Conservation (phyloP, 768 basidiomycete genomes). For the Heimioporus sp. region DNA sequence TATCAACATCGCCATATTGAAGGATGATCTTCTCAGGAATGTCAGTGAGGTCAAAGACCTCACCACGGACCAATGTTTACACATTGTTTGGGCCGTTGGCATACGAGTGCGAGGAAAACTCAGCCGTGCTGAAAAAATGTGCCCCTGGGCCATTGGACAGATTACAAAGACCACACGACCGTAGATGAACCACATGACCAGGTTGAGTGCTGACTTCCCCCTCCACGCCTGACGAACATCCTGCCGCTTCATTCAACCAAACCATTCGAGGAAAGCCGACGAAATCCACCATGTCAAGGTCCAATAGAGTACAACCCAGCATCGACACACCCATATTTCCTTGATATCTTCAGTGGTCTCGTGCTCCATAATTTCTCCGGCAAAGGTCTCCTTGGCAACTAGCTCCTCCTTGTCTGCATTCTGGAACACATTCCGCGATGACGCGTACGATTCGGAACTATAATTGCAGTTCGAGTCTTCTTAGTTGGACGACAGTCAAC, state of each 20-base stretch:
- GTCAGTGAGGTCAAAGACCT: conserved; percentile 84
- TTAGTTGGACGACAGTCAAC: conserved; percentile 71
- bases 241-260: conserved; percentile 91
- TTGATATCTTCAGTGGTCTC: conserved; percentile 87
- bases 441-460: conserved; percentile 92
- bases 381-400: conserved; percentile 77
- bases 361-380: conserved; percentile 83
- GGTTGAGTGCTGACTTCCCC: conserved; percentile 92
- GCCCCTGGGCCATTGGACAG: conserved; percentile 92
- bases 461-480: conserved; percentile 80
- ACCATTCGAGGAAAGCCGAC: conserved; percentile 56
- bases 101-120: conserved; percentile 72
- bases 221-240: conserved; percentile 97
- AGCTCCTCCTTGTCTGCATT: conserved; percentile 71
- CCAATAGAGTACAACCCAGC: conserved; percentile 90
- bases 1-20: conserved; percentile 77
- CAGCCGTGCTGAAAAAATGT: conserved; percentile 85
- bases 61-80: conserved; percentile 83
- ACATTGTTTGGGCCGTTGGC: conserved; percentile 67
- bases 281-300: conserved; percentile 93
- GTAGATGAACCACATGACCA: conserved; percentile 95
- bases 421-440: conserved; percentile 94
- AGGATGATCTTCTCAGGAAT: conserved; percentile 73
- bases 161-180: conserved; percentile 91
- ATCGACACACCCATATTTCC: conserved; percentile 73